Conservation (phyloP, 1,139 yeast species). For the Kluyveromyces sp. region DNA sequence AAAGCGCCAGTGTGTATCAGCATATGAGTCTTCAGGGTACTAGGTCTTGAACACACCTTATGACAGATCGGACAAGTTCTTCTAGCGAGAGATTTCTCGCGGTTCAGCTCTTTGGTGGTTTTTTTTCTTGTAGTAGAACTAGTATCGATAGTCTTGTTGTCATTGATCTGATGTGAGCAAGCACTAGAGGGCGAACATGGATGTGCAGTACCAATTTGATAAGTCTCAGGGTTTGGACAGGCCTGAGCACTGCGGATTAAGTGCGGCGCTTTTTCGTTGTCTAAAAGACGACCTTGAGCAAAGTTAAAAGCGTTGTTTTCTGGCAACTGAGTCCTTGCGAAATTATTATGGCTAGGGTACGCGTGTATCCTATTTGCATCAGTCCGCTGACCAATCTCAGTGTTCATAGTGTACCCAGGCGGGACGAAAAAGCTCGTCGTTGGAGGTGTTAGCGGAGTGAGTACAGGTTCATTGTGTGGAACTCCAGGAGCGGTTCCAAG, state of each 20-base stretch:
- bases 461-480: neutral
- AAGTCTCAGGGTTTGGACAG: no score
- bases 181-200: neutral
- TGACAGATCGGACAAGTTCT: slow-evolving; percentile 55
- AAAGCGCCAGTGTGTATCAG: slow-evolving; percentile 88
- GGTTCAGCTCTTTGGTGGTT: neutral
- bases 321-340: neutral
- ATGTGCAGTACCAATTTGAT: neutral
- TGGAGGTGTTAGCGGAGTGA: neutral
- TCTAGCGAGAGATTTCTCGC: slow-evolving; percentile 15
- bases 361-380: neutral
- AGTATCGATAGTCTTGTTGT: neutral
- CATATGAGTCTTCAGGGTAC: slow-evolving; percentile 73
- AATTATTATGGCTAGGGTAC: neutral
- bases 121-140: neutral
- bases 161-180: neutral
- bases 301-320: neutral
- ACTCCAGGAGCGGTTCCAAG: neutral
- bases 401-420: neutral
- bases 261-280: no score
- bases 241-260: no score
- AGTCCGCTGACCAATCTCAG: neutral
- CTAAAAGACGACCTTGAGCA: no score
- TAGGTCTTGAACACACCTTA: slow-evolving; percentile 77
- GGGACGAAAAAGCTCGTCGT: neutral